Conservation (phyloP, 306 rosid genomes). For the Styphnolobium japonicum region DNA sequence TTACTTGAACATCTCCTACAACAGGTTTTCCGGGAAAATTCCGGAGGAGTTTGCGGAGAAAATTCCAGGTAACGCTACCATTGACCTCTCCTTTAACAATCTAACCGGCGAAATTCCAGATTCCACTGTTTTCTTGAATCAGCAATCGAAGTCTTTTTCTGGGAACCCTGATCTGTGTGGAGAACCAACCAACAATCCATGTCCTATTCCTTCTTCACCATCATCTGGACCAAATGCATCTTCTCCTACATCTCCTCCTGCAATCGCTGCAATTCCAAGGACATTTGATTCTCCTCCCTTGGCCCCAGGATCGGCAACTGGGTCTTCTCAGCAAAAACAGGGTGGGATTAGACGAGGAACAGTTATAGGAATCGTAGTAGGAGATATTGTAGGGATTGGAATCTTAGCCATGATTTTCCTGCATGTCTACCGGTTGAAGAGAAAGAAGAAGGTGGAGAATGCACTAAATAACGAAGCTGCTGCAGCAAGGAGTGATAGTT, state of each 20-base stretch:
- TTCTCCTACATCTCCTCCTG: slow-evolving; percentile 69
- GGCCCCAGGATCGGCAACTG: slow-evolving; percentile 21
- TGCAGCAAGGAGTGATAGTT: slow-evolving; percentile 35
- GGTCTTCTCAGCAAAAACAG: slow-evolving; percentile 12
- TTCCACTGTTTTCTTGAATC: slow-evolving; percentile 41
- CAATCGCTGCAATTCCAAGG: slow-evolving; percentile 82
- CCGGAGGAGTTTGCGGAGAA: slow-evolving; percentile 44
- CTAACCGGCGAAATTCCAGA: slow-evolving; percentile 66
- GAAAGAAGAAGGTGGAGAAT: slow-evolving; percentile 37
- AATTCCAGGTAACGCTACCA: slow-evolving; percentile 52
- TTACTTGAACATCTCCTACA: slow-evolving; percentile 68
- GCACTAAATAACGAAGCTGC: slow-evolving; percentile 38
- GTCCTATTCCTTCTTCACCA: slow-evolving; percentile 63
- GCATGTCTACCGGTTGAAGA: slow-evolving; percentile 49
- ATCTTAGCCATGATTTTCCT: slow-evolving; percentile 50
- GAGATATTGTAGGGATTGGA: slow-evolving; percentile 55
- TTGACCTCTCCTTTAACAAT: slow-evolving; percentile 77
- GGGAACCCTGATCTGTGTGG: slow-evolving; percentile 78
- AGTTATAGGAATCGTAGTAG: slow-evolving; percentile 66
- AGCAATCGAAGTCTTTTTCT: slow-evolving; percentile 33
- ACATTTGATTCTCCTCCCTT: slow-evolving; percentile 34
- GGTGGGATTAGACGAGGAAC: slow-evolving; percentile 51
- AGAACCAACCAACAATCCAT: slow-evolving; percentile 36
- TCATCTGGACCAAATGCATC: slow-evolving; percentile 39
- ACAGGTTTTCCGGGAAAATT: slow-evolving; percentile 64